These are phyloP conservation scores for Ophiostoma quercus DNA, from an alignment of 2,329 filamentous ascomycete genomes.

Conservation along the genomic window DNA sequence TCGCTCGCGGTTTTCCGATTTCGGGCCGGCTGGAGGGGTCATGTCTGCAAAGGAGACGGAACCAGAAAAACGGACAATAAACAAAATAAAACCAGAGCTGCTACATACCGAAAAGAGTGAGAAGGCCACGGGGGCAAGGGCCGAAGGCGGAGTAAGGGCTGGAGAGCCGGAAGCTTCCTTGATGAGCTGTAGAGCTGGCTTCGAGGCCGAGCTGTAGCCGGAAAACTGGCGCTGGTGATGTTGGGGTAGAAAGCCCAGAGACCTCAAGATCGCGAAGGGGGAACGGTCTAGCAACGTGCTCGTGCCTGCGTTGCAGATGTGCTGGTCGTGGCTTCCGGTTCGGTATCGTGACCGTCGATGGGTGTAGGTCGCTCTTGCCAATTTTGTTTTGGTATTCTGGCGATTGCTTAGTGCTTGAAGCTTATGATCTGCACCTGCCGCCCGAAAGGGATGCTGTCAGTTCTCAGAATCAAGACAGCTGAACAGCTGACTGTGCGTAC, in stretches of 20 bases:
- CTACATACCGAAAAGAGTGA: background rate
- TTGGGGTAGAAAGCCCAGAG: background rate
- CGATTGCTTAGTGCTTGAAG: background rate
- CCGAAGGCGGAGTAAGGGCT: background rate
- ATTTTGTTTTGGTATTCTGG: background rate
- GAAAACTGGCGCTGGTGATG: background rate
- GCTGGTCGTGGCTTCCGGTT: background rate
- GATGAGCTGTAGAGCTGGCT: background rate
- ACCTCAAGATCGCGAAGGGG: background rate
- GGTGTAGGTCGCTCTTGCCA: background rate
- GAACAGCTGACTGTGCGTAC: background rate
- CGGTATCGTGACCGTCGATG: background rate
- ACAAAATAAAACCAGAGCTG: background rate
- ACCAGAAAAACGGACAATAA: background rate
- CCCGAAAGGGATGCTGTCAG: constrained; percentile 15
- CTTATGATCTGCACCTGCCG: constrained; percentile 9
- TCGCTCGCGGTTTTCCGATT: background rate
- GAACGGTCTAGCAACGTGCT: background rate
- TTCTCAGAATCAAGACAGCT: constrained; percentile 17
- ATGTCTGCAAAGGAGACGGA: background rate
- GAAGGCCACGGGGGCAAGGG: background rate
- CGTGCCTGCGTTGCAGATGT: background rate
- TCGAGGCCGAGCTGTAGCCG: background rate
- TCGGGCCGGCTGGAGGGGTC: background rate
- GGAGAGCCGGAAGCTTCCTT: background rate